Conservation (phyloP, 495 filamentous ascomycete species). For the Penicillium canescens region DNA sequence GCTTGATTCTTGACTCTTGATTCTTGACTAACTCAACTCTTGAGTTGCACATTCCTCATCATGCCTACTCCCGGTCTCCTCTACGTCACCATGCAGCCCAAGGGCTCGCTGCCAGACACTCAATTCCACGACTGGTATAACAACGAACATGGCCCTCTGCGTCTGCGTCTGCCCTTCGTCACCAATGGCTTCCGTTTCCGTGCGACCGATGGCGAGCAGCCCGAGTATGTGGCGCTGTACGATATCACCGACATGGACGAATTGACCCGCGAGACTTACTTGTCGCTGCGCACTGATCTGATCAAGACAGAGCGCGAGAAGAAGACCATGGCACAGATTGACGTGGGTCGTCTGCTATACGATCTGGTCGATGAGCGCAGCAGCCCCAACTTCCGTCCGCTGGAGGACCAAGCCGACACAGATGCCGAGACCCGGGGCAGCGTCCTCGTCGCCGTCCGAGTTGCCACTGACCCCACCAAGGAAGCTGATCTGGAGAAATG, state of each 20-base stretch:
- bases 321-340: conserved; percentile 73
- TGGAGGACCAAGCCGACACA: conserved; percentile 58
- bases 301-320: conserved; percentile 73
- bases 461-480: conserved; percentile 52
- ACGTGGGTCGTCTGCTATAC: conserved; percentile 67
- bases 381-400: conserved; percentile 50
- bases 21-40: background rate
- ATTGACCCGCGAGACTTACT: conserved; percentile 65
- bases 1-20: background rate
- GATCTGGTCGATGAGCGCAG: conserved; percentile 58
- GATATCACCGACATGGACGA: conserved; percentile 74
- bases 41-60: conserved; percentile 8
- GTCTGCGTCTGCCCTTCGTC: conserved; percentile 71
- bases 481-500: conserved; percentile 61
- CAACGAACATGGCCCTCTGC: conserved; percentile 79
- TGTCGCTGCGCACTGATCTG: conserved; percentile 58
- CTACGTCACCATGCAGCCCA: conserved; percentile 78
- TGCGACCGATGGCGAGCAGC: conserved; percentile 56
- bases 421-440: conserved; percentile 56
- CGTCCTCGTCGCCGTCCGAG: conserved; percentile 60
- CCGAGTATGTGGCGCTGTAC: conserved; percentile 76
- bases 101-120: conserved; percentile 57
- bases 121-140: conserved; percentile 92
- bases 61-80: conserved; percentile 62
- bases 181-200: conserved; percentile 76